Evolutionary conservation across 495 filamentous ascomycete species (phyloP), one percentile per base, ranked within the genome.

Genomic region (Talaromyces nanjingensis): DNA sequence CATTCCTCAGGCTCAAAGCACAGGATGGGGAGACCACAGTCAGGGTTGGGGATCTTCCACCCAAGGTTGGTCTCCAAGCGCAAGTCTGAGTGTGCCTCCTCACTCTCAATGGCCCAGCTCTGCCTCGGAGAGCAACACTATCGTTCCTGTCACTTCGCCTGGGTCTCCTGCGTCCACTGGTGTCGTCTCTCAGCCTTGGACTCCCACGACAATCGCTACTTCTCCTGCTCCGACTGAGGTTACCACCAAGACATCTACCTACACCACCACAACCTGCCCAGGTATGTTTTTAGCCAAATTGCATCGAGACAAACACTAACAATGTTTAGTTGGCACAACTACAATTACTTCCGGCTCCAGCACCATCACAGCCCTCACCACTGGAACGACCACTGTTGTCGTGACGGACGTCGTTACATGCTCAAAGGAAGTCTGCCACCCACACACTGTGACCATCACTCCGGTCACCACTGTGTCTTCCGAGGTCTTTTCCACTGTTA

Each of bases 261-360:
- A 66, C 29, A 62, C 59, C 7, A 65, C 68, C 8, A 66, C 68
- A 8, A 65, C 63, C n/a, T 57, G 63, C 39, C 55, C 63, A 25
- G 61, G 61, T 63, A 53, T 3, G 57, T 61, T 5, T 9, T 2
- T 8, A 9, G 47, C 22, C 18, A 24, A 7, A 22, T 57, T 31
- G 27, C 4, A 53, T 24, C n/a, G 7, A 33, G 31, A 8, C 3
- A 11, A 37, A 54, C 14, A 56, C 18, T 24, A 27, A 57, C 54
- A 6, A 8, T 27, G 22, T 4, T 0, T 18, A 66, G 45, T 62
- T 16, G 39, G 45, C 42, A 62, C 60, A 5, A 31, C 60, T 29
- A 62, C 60, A 1, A 31, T 62, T 18, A 54, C 45, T 54, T 62
- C 60, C 12, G 60, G 60, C 5, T 29, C 60, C 5, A 33, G 29